Evolutionary conservation across 2,329 filamentous ascomycete genomes (phyloP), one percentile per base, ranked within the genome.

Genomic region (Ophiostoma populinum): DNA sequence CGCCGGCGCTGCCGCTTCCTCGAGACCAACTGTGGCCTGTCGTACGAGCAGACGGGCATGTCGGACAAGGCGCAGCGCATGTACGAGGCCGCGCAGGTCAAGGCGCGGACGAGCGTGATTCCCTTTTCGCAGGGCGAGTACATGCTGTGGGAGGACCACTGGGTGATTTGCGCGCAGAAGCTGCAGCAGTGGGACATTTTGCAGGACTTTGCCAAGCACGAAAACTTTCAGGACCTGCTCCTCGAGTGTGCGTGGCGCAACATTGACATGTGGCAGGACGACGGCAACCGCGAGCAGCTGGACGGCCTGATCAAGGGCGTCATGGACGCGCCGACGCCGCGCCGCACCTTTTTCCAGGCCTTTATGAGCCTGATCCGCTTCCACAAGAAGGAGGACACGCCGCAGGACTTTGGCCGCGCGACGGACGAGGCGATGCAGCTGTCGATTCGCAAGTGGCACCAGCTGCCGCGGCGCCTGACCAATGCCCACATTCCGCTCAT

Each of bases 61-160:
- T 98, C 90, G 92, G 90, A 98, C 49, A 95, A 95, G 57, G 86
- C 92, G 1, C 92, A 98, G 57, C 80, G 81, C 49, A 78, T 94
- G 61, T 98, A 95, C 54, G 90, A 99, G 55, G 78, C 78, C 37
- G 90, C 92, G 0, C 92, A 98, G 55, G 83, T 98, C 53, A 98
- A 95, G 55, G 90, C 92, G 29, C 74, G 92, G 31, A 95, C 87
- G 1, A 90, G 86, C 34, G 82, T 87, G n/a, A 74, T 95, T 41
- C 87, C 90, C 0, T 95, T 94, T 55, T 93, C 87, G 1, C 81
- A 92, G 47, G 85, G 78, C 21, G 90, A 99, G 55, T 99, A 99
- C 56, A 94, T 92, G 71, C 69, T 99, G 1, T 99, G 90, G 90
- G 90, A 99, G 56, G 90, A 99, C 51, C 92, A 98, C 48, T 99